phyloP scores from a whole-genome alignment of 164 flowering plant genomes.

The Magnolia sinica region DNA sequence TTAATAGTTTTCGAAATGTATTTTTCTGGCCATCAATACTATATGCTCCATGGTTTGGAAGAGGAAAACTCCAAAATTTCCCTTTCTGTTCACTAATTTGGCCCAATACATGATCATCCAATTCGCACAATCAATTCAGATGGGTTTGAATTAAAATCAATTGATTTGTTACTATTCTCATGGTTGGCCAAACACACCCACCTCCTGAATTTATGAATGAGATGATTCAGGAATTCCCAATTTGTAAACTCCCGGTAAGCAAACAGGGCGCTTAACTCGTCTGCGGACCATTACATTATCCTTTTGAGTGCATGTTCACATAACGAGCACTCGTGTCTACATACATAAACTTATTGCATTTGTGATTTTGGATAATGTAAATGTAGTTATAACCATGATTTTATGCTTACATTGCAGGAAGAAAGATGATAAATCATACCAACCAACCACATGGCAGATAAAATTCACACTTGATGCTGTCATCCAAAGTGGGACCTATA shows the following conservation, averaged over 20 bases:
- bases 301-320: neutral
- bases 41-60: neutral
- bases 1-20: no score
- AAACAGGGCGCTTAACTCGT: no score
- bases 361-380: neutral
- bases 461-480: neutral
- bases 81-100: neutral
- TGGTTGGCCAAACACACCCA: no score
- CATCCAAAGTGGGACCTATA: conserved; percentile 21
- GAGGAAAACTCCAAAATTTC: neutral
- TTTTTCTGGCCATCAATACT: neutral
- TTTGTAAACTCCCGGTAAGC: no score
- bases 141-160: no score
- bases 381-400: neutral
- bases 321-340: neutral
- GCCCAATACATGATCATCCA: neutral
- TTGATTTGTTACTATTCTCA: no score
- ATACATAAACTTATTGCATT: neutral
- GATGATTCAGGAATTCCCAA: no score
- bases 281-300: neutral
- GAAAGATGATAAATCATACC: neutral
- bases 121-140: no score
- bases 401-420: neutral
- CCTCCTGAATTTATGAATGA: no score
- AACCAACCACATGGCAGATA: conserved; percentile 2